Base-by-base conservation (phyloP, 768 basidiomycete genomes). In the Kwoniella pini region DNA sequence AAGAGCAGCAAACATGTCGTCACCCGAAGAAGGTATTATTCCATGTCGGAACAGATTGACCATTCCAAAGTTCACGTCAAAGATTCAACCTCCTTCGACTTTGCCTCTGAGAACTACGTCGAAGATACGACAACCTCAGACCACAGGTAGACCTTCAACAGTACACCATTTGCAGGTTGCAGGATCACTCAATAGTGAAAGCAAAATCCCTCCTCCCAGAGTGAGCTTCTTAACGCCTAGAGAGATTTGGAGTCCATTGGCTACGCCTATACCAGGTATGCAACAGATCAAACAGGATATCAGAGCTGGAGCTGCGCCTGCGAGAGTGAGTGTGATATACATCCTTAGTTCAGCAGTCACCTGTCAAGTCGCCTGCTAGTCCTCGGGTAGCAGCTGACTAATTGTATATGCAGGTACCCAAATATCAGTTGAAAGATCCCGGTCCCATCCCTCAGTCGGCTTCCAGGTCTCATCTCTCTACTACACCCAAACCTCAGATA, bases 211-310 rank as follows among this genome's bases (percentile, higher is more conserved):
- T 19, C 52, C 15, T 6, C 46, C 57, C 11, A 40, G 52, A 31
- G 53, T 61, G 11, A 61, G 59, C 30, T 61, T 61, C 22, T 42
- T 54, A 21, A 48, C 59, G 11, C 59, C 59, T 1, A 54, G 53
- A 48, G 59, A 61, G 27, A 24, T 61, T 4, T 61, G 59, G 59
- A 54, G 52, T 24, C 59, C 59, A 3, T 49, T 61, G 26, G 24
- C 49, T 44, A 52, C 57, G 3, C 49, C 40, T 48, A 57, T 57
- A 21, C 55, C 55, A 3, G 36, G 42, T 33, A 44, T 55, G 54
- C 12, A 39, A 15, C n/a, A 48, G 24, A 48, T 13, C 19, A 42
- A 28, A 19, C 45, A 13, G 0, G 26, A 28, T 48, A 4, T 48
- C 26, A 48, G 12, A 28, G 12, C 13, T 4, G 45, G 15, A 13